Base-by-base conservation (phyloP, 371 early-diverging fungal species). In the Chytridiales sp. region DNA sequence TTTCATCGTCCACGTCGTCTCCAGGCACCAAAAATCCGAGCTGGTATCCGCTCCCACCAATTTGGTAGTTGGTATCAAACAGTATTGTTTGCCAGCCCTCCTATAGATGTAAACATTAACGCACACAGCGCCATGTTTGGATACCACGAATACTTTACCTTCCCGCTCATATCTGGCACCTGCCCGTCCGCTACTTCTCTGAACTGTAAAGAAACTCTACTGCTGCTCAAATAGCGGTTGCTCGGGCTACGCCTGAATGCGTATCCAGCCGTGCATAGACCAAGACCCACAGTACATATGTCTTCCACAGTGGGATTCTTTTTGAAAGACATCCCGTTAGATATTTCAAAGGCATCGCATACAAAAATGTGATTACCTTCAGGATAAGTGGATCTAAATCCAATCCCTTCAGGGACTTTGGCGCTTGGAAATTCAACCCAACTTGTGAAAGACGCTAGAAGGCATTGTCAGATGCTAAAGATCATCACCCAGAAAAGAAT, bases 351-450 rank as follows among this genome's bases (percentile, higher is more conserved):
- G 9, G 3, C 24, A 5, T 19, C 30, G 19, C 6, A 27, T 35
- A 21, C 27, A 49, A 40, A 56, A n/a, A 15, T 8, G 11, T 30
- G 15, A 47, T 32, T 60, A 77, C 80, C 71, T 79, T 79, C 11
- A 77, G 13, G 2, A 74, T 68, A 50, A 70, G 36, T 11, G 66
- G 69, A 31, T 70, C 73, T 13, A 79, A 46, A 21, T 77, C 76
- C 11, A 74, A 61, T 8, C 69, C 71, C 26, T 64, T 66, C 49
- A 77, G 58, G 21, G 47, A 59, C 26, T 64, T 50, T 11, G 77
- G 80, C 9, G 70, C 80, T 3, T 36, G 21, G 49, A 77, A 79
- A 40, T 75, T 73, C 34, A 73, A 34, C 0, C 80, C 80, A 22
- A 72, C 61, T 24, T 66, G 59, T 0, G 74, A 69, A 48, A 79